These are phyloP conservation scores for Penicillium sp. DNA, from an alignment of 2,329 filamentous ascomycete genomes.

Conservation along the genomic window DNA sequence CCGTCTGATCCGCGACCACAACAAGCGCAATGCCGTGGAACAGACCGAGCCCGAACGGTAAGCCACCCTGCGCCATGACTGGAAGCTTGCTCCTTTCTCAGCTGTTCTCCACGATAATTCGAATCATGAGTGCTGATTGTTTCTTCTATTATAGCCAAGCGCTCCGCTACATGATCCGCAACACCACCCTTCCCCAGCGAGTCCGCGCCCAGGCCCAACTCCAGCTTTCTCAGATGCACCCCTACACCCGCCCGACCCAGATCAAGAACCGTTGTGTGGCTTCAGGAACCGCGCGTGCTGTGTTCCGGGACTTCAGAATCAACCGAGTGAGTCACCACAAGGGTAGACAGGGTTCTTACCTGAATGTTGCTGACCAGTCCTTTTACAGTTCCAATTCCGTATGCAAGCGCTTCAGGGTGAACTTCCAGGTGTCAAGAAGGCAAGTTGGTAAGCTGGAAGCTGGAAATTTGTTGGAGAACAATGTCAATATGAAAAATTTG, in stretches of 20 bases:
- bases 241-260: conserved; percentile 90
- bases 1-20: conserved; percentile 88
- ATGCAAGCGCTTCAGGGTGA: conserved; percentile 83
- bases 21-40: conserved; percentile 91
- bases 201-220: conserved; percentile 90
- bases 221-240: conserved; percentile 91
- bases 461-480: conserved; percentile 6
- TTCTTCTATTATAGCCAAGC: conserved; percentile 69
- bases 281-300: conserved; percentile 85
- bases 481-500: conserved; percentile 22
- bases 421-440: conserved; percentile 91
- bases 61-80: conserved; percentile 7
- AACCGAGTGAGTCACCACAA: conserved; percentile 70
- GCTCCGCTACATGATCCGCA: conserved; percentile 89
- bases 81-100: neutral
- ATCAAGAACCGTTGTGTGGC: conserved; percentile 92
- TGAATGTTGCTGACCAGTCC: conserved; percentile 20
- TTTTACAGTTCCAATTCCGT: conserved; percentile 82
- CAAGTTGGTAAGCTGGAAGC: conserved; percentile 87
- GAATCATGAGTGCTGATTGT: too few species aligned
- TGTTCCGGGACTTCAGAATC: conserved; percentile 93
- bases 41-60: conserved; percentile 88
- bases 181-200: conserved; percentile 80
- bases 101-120: too few species aligned
- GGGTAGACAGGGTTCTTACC: neutral